Evolutionary conservation across 2,329 filamentous ascomycete genomes (phyloP), one percentile per base, ranked within the genome.

Genomic region (Fusarium nelsonii): DNA sequence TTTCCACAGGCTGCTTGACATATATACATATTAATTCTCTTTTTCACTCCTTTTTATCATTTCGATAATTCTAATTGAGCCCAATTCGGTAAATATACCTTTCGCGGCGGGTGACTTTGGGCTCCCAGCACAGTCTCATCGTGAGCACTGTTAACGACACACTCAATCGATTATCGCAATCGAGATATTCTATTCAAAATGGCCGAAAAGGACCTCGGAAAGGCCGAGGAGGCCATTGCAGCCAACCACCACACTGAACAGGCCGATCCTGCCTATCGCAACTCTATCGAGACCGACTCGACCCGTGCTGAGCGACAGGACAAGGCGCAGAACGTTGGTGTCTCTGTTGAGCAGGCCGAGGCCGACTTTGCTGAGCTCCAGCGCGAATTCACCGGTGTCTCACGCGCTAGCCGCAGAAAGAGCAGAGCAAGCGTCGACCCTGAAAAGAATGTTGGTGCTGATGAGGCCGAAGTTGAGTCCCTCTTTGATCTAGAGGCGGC

Each of bases 401-500:
- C 87, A 8, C 83, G 83, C 32, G 81, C 81, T 1, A 88, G 86
- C 74, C 74, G 72, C 34, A 74, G 65, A 34, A 73, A 71, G 45
- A 71, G 63, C 59, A 71, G 58, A 49, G 73, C 73, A 56, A 74
- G 60, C 16, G 60, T 52, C 7, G 90, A 92, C 77, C 76, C 87
- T 15, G 91, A 93, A 72, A 91, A 91, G 77, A 82, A 78, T 4
- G 78, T 78, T 23, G 79, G 78, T 26, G 73, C 69, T 3, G 76
- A 77, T 4, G 79, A 79, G 4, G 82, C 82, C 0, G 82, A 84
- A 44, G 81, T 81, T 2, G 83, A 82, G 3, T 78, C 78, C 12
- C 44, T 85, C 11, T 97, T 96, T 78, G 90, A 97, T 75, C 83
- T 97, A 37, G 92, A 97, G 77, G 80, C 84, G 10, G 89, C 90